phyloP scores from a whole-genome alignment of 1,139 yeast genomes.

The Blastobotrys elegans region DNA sequence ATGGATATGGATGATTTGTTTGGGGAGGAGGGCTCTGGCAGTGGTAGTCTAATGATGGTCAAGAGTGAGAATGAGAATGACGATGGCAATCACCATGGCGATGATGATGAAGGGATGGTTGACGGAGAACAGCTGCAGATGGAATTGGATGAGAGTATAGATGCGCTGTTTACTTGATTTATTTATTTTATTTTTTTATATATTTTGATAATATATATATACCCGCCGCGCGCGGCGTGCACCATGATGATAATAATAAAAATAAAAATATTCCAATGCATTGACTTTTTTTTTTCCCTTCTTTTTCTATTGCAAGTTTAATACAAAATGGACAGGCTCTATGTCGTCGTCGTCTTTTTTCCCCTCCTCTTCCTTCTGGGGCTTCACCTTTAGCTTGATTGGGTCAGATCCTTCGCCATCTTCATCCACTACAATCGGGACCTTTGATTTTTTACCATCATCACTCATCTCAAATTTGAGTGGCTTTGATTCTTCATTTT shows the following conservation, averaged over 20 bases:
- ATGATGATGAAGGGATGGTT: neutral
- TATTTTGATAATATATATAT: neutral
- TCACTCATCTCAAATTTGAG: no score
- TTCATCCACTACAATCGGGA: no score
- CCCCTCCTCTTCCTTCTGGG: neutral
- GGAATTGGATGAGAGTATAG: constrained; percentile 9
- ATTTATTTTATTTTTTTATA: neutral
- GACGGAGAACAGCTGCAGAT: constrained; percentile 3
- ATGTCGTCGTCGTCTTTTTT: neutral
- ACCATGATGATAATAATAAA: no score
- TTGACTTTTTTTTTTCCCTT: no score
- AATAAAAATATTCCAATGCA: no score
- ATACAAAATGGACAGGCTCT: neutral
- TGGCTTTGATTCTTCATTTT: no score
- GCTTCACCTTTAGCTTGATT: neutral
- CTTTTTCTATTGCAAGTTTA: neutral
- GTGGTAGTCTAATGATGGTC: constrained; percentile 1
- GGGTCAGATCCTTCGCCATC: no score
- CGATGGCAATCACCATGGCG: neutral
- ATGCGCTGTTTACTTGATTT: neutral
- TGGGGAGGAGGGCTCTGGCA: neutral
- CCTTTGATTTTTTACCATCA: no score
- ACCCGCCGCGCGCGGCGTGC: neutral
- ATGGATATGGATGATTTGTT: constrained; percentile 1
- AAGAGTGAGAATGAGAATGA: neutral